Percentiles rank a stretch among this genome's conserved stretches.
Evolutionary conservation across 2,329 filamentous ascomycete species (phyloP).

Genomic region (Arthrobotrys entomopaga): DNA sequence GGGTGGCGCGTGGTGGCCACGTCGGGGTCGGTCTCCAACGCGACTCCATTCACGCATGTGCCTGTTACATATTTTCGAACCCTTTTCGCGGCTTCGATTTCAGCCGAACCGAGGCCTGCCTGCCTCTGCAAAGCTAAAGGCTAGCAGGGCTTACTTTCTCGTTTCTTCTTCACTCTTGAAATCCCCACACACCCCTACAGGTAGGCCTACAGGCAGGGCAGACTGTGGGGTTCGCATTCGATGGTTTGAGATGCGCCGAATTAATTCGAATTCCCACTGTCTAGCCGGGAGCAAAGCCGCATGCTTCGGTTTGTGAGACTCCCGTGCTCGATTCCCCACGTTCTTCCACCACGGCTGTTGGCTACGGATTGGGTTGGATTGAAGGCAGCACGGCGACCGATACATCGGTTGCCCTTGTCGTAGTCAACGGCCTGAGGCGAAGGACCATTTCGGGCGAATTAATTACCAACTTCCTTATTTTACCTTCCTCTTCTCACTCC

Average conservation of each 20-base stretch:
- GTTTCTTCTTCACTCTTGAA: no score
- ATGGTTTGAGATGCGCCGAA: conserved; percentile 1
- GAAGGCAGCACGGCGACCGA: conserved; percentile 22
- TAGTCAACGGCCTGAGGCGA: background rate
- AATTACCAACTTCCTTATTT: conserved; percentile 28
- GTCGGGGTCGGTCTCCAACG: no score
- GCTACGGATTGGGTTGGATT: conserved; percentile 8
- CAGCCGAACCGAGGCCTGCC: conserved; percentile 54
- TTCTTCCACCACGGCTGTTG: no score
- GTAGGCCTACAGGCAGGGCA: no score
- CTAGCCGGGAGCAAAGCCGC: background rate
- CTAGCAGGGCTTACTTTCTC: no score
- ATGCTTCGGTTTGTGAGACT: conserved; percentile 1
- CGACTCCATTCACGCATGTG: no score
- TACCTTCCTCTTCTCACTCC: conserved; percentile 19
- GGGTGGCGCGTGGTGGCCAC: no score
- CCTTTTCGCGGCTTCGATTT: conserved; percentile 13
- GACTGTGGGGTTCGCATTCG: conserved; percentile 28
- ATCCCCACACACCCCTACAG: conserved; percentile 18
- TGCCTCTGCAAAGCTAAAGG: no score
- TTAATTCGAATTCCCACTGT: background rate
- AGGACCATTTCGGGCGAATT: conserved; percentile 11
- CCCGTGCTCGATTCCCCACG: no score
- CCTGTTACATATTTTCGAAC: background rate
- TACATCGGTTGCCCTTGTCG: background rate